phyloP scores from a whole-genome alignment of 768 basidiomycete genomes.

The Lanmaoa pseudosensibilis region DNA sequence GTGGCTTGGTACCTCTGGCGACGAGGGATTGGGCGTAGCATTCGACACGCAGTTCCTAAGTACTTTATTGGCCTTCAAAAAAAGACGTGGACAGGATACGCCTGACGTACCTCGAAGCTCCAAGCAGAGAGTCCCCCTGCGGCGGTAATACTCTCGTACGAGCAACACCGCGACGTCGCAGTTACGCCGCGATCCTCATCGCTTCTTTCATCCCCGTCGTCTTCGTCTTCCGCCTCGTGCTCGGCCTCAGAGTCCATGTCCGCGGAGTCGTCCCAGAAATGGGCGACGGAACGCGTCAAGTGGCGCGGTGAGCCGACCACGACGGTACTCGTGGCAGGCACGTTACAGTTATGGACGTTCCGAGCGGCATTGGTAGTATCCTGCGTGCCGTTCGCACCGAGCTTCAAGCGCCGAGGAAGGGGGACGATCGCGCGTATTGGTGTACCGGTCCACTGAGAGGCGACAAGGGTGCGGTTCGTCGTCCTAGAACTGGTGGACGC shows the following conservation, averaged over 20 bases:
- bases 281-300: background rate
- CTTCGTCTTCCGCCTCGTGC: background rate
- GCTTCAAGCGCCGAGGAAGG: constrained; percentile 16
- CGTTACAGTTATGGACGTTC: background rate
- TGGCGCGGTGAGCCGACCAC: background rate
- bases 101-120: constrained; percentile 31
- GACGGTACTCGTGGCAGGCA: background rate
- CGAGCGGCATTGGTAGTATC: background rate
- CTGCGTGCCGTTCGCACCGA: background rate
- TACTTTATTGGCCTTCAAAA: background rate
- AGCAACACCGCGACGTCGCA: background rate
- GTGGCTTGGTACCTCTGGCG: constrained; percentile 25
- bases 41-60: constrained; percentile 29
- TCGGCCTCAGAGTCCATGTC: background rate
- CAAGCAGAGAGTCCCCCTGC: constrained; percentile 19
- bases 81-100: too few species aligned
- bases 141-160: constrained; percentile 32
- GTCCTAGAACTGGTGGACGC: background rate
- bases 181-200: background rate
- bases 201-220: background rate
- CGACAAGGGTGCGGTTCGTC: background rate
- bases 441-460: constrained; percentile 16
- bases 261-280: background rate
- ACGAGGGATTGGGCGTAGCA: constrained; percentile 33
- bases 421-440: constrained; percentile 27